Percentiles rank a stretch among this genome's conserved stretches.
Evolutionary conservation across 768 basidiomycete genomes (phyloP).

Genomic region (Thelephora ganbajun): DNA sequence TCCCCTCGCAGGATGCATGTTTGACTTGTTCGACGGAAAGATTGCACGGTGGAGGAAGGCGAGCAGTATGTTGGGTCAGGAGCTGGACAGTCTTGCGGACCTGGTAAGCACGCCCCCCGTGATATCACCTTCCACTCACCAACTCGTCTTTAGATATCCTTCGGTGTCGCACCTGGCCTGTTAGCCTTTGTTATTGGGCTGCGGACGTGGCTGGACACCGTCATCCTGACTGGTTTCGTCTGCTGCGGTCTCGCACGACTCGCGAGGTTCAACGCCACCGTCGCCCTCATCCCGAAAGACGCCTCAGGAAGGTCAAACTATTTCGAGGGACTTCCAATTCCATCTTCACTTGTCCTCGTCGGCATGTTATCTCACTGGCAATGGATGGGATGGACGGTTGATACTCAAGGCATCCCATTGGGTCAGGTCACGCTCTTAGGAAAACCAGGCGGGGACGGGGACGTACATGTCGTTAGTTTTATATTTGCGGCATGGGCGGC

Average conservation of each 20-base stretch:
- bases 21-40: slow-evolving; percentile 96
- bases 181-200: slow-evolving; percentile 85
- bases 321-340: slow-evolving; percentile 97
- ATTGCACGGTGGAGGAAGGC: slow-evolving; percentile 96
- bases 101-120: slow-evolving; percentile 40
- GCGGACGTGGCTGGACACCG: slow-evolving; percentile 81
- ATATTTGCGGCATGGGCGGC: slow-evolving; percentile 84
- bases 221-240: slow-evolving; percentile 79
- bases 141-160: slow-evolving; percentile 59
- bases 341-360: slow-evolving; percentile 75
- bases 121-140: background rate
- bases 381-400: slow-evolving; percentile 73
- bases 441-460: slow-evolving; percentile 55
- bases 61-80: slow-evolving; percentile 91
- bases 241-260: slow-evolving; percentile 94
- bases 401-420: slow-evolving; percentile 58
- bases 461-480: slow-evolving; percentile 67
- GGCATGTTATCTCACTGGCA: slow-evolving; percentile 70
- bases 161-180: slow-evolving; percentile 94
- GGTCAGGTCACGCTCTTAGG: slow-evolving; percentile 72
- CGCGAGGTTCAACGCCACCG: slow-evolving; percentile 97
- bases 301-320: slow-evolving; percentile 77
- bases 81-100: slow-evolving; percentile 94
- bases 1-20: slow-evolving; percentile 89
- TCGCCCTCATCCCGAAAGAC: slow-evolving; percentile 86